Evolutionary conservation across 352 stramenopile species (phyloP).

Genomic region (Pythium sukuiense): DNA sequence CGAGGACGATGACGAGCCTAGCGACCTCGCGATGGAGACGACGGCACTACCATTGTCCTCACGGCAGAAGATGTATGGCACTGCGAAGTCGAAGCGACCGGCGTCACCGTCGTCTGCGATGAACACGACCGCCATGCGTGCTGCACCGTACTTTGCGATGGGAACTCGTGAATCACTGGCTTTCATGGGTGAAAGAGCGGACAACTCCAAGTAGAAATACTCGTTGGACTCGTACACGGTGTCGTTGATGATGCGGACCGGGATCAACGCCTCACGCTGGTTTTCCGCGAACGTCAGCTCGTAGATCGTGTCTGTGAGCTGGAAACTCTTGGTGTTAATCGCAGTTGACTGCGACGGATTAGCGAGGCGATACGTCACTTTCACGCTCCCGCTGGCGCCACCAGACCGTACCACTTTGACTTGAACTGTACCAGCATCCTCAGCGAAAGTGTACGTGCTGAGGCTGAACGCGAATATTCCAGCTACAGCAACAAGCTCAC

Average conservation of each 20-base stretch:
- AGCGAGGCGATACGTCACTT: conserved; percentile 42
- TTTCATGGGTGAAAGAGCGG: conserved; percentile 34
- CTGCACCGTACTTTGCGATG: conserved; percentile 40
- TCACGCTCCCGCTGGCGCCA: conserved; percentile 40
- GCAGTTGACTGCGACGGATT: conserved; percentile 53
- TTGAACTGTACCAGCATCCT: conserved; percentile 42
- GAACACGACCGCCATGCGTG: conserved; percentile 36
- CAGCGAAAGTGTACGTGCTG: conserved; percentile 54
- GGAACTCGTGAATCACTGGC: conserved; percentile 30
- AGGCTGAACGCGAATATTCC: conserved; percentile 56
- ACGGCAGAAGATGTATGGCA: conserved; percentile 52
- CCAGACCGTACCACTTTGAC: conserved; percentile 51
- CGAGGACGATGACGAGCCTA: conserved; percentile 58
- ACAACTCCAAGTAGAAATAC: conserved; percentile 67
- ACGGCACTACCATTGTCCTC: conserved; percentile 66
- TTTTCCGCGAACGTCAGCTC: conserved; percentile 48
- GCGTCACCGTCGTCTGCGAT: conserved; percentile 66
- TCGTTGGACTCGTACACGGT: conserved; percentile 58
- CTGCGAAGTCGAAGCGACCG: conserved; percentile 60
- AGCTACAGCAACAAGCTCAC: conserved; percentile 28
- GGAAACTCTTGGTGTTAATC: conserved; percentile 63
- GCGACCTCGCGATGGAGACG: conserved; percentile 48
- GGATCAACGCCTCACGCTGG: conserved; percentile 48
- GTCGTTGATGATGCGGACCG: conserved; percentile 59
- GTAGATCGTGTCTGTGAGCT: conserved; percentile 37